phyloP scores from a whole-genome alignment of 2,329 filamentous ascomycete genomes.

The Hypoxylon sp. region DNA sequence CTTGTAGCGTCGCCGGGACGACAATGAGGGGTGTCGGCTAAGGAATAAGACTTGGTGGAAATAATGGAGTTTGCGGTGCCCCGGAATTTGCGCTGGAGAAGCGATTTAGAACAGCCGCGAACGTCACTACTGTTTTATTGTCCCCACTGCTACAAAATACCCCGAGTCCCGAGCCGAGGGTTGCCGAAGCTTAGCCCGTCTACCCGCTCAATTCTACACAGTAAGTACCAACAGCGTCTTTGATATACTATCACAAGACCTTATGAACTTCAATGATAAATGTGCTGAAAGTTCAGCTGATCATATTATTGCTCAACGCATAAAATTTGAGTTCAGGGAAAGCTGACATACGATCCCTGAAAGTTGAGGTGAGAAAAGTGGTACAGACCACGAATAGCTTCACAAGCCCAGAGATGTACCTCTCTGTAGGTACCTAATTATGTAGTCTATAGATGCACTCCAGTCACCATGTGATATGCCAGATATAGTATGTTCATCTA shows the following conservation, averaged over 20 bases:
- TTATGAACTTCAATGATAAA: not conserved
- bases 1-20: constrained; percentile 24
- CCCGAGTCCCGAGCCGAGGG: constrained; percentile 49
- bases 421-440: constrained; percentile 3
- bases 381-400: constrained; percentile 4
- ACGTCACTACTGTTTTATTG: constrained; percentile 49
- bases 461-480: not conserved
- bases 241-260: constrained; percentile 34
- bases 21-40: constrained; percentile 35
- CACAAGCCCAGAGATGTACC: not conserved
- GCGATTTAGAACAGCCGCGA: constrained; percentile 41
- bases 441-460: constrained; percentile 16
- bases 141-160: constrained; percentile 33
- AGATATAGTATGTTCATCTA: not conserved
- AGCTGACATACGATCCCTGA: not conserved
- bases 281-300: constrained; percentile 11
- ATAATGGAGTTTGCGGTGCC: constrained; percentile 32
- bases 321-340: not conserved
- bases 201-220: constrained; percentile 28
- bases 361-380: not conserved
- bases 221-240: constrained; percentile 3
- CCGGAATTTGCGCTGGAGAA: constrained; percentile 36
- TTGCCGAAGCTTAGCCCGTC: constrained; percentile 49
- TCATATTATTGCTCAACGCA: not conserved
- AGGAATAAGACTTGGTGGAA: constrained; percentile 2